These are phyloP conservation scores for Ceratocystis destructans DNA, from an alignment of 2,329 filamentous ascomycete genomes.

Conservation along the genomic window DNA sequence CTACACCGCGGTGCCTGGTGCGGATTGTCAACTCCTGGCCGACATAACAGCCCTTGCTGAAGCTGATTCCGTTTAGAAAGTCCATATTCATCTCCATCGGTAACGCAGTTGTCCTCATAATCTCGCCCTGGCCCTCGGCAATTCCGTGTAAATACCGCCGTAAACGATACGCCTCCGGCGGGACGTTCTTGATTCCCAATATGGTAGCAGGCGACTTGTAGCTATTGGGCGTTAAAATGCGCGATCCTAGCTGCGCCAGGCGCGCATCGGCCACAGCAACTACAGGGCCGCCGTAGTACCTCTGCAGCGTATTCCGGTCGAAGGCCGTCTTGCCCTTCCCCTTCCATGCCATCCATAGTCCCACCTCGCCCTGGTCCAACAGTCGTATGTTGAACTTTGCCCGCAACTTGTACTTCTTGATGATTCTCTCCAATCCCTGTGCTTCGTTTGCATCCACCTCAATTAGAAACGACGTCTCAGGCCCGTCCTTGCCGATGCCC, in stretches of 20 bases:
- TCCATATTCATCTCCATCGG: conserved; percentile 88
- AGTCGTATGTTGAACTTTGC: conserved; percentile 60
- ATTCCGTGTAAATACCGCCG: conserved; percentile 69
- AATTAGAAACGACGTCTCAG: conserved; percentile 42
- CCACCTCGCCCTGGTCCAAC: conserved; percentile 49
- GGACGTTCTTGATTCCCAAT: conserved; percentile 34
- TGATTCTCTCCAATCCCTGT: conserved; percentile 49
- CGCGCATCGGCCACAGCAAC: conserved; percentile 38
- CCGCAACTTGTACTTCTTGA: conserved; percentile 75
- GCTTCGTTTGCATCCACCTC: conserved; percentile 66
- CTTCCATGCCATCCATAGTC: conserved; percentile 64
- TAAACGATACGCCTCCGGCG: conserved; percentile 52
- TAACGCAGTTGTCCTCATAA: conserved; percentile 55
- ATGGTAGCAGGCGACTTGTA: conserved; percentile 25
- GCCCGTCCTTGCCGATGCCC: conserved; percentile 20
- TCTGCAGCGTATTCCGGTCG: background rate
- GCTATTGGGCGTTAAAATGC: conserved; percentile 29
- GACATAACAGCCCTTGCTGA: conserved; percentile 91
- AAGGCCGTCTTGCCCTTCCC: conserved; percentile 27
- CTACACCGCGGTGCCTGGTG: conserved; percentile 85
- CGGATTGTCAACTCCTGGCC: conserved; percentile 94
- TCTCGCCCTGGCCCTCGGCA: conserved; percentile 71
- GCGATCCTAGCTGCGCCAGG: conserved; percentile 42
- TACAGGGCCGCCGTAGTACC: background rate
- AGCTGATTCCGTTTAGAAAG: conserved; percentile 72